Conservation (phyloP, 768 basidiomycete species). For the Lactifluus piperatus region DNA sequence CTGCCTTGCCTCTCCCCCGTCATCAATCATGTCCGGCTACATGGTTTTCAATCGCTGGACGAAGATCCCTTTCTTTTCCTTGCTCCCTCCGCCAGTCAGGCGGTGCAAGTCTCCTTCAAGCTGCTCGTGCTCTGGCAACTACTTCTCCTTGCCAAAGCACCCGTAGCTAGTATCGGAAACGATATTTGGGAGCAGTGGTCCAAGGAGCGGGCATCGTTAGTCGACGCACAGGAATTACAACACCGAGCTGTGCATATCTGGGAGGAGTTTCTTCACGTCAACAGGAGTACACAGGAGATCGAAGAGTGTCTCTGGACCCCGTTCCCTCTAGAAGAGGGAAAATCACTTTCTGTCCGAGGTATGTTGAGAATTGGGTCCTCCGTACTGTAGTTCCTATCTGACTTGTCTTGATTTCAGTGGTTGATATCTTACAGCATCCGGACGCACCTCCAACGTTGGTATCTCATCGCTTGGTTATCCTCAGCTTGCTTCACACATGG, state of each 20-base stretch:
- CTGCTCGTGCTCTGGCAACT: constrained; percentile 23
- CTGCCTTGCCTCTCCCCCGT: constrained; percentile 6
- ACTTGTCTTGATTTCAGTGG: constrained; percentile 2
- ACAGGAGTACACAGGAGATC: constrained; percentile 35
- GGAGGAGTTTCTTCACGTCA: constrained; percentile 35
- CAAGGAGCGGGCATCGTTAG: constrained; percentile 22
- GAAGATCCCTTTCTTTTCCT: neutral
- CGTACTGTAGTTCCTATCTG: neutral
- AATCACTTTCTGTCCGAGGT: constrained; percentile 22
- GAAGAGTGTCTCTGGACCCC: constrained; percentile 41
- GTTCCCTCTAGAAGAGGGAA: constrained; percentile 31
- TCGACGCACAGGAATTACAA: constrained; percentile 29
- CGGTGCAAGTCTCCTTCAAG: constrained; percentile 11
- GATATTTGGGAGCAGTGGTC: constrained; percentile 41
- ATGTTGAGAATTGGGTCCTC: neutral
- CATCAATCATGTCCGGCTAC: constrained; percentile 21
- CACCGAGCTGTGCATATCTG: constrained; percentile 30
- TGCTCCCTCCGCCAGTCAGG: neutral
- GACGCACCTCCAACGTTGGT: constrained; percentile 8
- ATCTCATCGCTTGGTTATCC: constrained; percentile 13
- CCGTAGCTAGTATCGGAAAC: neutral
- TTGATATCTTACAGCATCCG: constrained; percentile 12
- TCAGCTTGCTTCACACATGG: constrained; percentile 17
- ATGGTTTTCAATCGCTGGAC: constrained; percentile 10
- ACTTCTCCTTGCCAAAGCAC: constrained; percentile 8